Conservation (phyloP, 1,139 yeast genomes). For the Candida albicans region DNA sequence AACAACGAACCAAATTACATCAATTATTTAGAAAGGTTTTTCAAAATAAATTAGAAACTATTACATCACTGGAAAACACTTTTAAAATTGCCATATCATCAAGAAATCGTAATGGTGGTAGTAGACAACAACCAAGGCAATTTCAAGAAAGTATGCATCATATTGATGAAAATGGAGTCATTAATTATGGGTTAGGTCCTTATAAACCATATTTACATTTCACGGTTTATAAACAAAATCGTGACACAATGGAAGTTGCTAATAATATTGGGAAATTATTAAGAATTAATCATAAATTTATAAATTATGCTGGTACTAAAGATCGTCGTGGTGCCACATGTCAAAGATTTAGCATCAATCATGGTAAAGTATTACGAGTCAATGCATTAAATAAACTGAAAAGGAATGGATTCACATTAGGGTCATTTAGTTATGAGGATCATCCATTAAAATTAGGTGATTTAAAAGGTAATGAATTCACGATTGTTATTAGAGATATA, state of each 20-base stretch:
- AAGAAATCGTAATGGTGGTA: conserved; percentile 21
- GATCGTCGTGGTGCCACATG: conserved; percentile 96
- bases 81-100: conserved; percentile 55
- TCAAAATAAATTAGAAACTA: conserved; percentile 72
- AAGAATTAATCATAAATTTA: conserved; percentile 64
- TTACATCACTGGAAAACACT: conserved; percentile 68
- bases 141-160: conserved; percentile 50
- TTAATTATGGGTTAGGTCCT: conserved; percentile 66
- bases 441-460: conserved; percentile 73
- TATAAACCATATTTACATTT: conserved; percentile 71
- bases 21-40: conserved; percentile 74
- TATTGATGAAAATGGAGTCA: conserved; percentile 47
- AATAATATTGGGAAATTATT: conserved; percentile 69
- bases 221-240: conserved; percentile 86
- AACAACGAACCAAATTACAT: conserved; percentile 73
- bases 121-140: conserved; percentile 27
- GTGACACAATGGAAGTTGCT: conserved; percentile 97
- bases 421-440: conserved; percentile 73
- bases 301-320: conserved; percentile 92
- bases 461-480: conserved; percentile 82
- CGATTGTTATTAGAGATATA: conserved; percentile 79
- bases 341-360: conserved; percentile 72
- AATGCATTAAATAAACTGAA: conserved; percentile 73
- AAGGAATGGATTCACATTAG: conserved; percentile 66
- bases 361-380: conserved; percentile 75